These are phyloP conservation scores for Asparagopsis taxiformis DNA, from an alignment of 31 red algal species.

Conservation along the genomic window DNA sequence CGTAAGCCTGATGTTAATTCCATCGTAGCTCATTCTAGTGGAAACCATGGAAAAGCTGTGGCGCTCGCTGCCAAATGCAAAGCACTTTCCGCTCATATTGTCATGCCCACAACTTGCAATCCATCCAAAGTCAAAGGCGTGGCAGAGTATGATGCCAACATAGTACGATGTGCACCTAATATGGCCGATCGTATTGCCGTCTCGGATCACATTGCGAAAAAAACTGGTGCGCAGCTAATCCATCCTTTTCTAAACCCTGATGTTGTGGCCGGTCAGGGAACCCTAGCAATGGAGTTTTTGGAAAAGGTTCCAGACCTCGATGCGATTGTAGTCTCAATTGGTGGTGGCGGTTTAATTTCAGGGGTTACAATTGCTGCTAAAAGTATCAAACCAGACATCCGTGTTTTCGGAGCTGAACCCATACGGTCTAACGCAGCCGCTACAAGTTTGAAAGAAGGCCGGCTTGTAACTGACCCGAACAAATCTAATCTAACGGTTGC, in stretches of 20 bases:
- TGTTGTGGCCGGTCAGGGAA: slow-evolving; percentile 78
- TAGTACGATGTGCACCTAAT: slow-evolving; percentile 24
- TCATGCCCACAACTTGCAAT: slow-evolving; percentile 56
- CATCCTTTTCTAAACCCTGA: slow-evolving; percentile 47
- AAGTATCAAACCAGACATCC: slow-evolving; percentile 11
- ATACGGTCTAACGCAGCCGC: slow-evolving; percentile 27
- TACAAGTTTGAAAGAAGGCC: slow-evolving; percentile 41
- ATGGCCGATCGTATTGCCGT: slow-evolving; percentile 14
- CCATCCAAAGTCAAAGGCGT: slow-evolving; percentile 43
- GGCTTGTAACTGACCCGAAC: neutral
- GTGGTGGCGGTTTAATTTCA: slow-evolving; percentile 79
- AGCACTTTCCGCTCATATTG: slow-evolving; percentile 31
- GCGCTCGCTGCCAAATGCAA: slow-evolving; percentile 37
- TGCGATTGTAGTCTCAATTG: slow-evolving; percentile 69
- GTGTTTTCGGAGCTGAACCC: slow-evolving; percentile 70
- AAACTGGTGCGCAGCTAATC: slow-evolving; percentile 11
- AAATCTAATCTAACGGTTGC: slow-evolving; percentile 49
- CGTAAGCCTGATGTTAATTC: neutral
- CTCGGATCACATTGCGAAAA: slow-evolving; percentile 25
- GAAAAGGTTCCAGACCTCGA: slow-evolving; percentile 45
- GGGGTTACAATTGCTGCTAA: slow-evolving; percentile 65
- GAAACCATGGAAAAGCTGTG: slow-evolving; percentile 80
- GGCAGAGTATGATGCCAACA: slow-evolving; percentile 46
- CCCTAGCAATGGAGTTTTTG: slow-evolving; percentile 73
- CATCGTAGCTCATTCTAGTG: slow-evolving; percentile 72